Conservation (phyloP, 805 yeast genomes). For the Barnettozyma siamensis region DNA sequence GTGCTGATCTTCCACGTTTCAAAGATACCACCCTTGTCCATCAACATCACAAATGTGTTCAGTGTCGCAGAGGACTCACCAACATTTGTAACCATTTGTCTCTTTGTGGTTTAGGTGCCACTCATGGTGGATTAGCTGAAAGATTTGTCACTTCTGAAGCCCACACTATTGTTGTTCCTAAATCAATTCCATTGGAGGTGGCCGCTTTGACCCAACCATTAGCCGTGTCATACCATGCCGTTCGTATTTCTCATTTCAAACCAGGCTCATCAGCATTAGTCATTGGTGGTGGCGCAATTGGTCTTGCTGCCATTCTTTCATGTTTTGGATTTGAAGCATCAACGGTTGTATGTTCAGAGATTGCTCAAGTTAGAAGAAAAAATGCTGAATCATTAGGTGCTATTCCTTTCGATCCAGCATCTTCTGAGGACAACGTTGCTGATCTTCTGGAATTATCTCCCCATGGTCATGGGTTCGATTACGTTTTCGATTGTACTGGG, state of each 20-base stretch:
- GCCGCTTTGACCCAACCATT: conserved; percentile 56
- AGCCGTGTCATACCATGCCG: conserved; percentile 58
- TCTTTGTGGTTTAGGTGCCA: conserved; percentile 50
- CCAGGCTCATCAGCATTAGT: conserved; percentile 42
- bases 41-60: conserved; percentile 34
- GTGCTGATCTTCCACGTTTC: conserved; percentile 41
- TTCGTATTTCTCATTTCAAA: conserved; percentile 32
- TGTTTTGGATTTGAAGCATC: conserved; percentile 41
- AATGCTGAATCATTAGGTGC: conserved; percentile 45
- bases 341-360: conserved; percentile 44
- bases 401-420: conserved; percentile 43
- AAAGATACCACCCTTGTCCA: conserved; percentile 26
- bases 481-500: conserved; percentile 51
- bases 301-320: conserved; percentile 44
- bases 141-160: conserved; percentile 36
- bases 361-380: conserved; percentile 42
- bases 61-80: conserved; percentile 44
- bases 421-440: conserved; percentile 30
- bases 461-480: conserved; percentile 40
- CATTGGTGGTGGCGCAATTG: conserved; percentile 54
- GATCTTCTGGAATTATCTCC: conserved; percentile 35
- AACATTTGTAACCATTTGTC: conserved; percentile 47
- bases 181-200: conserved; percentile 33
- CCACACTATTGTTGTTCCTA: conserved; percentile 38
- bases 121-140: conserved; percentile 52